Evolutionary conservation across 495 filamentous ascomycete genomes (phyloP), one percentile per base, ranked within the genome.

Genomic region (Staphylotrichum longicolle): DNA sequence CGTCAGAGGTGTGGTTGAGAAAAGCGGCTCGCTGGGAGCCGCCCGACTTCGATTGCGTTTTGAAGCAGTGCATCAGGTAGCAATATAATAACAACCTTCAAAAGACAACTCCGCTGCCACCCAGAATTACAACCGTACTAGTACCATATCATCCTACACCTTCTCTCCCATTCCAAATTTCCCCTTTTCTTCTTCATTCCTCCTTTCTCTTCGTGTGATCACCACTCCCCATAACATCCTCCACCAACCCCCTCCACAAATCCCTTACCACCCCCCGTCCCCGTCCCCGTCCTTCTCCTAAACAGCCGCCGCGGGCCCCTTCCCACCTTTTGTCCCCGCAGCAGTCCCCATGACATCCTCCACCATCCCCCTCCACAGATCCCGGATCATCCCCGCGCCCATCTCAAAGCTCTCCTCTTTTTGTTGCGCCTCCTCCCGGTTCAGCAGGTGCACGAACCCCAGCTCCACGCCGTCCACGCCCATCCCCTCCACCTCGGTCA

Each of bases 391-490:
- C 15, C 72, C 73, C 35, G 57, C 68, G 33, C 68, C 67, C 60
- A 70, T 63, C 46, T 69, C 71, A n/a, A 57, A 41, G 9, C 62
- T 39, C 39, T 66, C 60, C 3, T 60, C 45, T 3, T 49, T n/a
- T n/a, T n/a, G 54, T n/a, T n/a, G 54, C 42, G 51, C 62, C 27
- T 68, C 53, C 20, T 63, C 53, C 20, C 62, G 63, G 39, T 5
- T 59, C 10, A 58, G 60, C 52, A 68, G 53, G 2, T 78, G 73
- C 54, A 69, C 75, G 53, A 80, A 80, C 65, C 70, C 71, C 7
- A 81, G 64, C 68, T 79, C 76, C n/a, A 79, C 74, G 12, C 77
- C 77, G 51, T 80, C 78, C n/a, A 78, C 60, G 10, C 73, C 71
- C 67, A 78, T 77, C 30, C 77, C 76, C 58, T 80, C 75, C 2